Conservation (phyloP, 129 eudicot genomes). For the Flaveria linearis region DNA sequence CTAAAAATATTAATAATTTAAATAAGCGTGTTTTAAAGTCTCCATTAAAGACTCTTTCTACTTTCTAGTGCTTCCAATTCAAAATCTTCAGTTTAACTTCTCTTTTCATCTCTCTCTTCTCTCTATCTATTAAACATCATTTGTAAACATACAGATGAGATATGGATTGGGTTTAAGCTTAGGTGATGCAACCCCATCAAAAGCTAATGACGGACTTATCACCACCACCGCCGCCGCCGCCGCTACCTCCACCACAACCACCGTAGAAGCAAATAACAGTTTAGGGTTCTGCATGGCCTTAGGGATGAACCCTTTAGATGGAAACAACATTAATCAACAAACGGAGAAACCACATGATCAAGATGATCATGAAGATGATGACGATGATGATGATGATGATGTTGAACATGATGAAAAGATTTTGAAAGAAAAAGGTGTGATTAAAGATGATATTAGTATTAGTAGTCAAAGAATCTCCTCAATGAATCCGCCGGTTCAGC, state of each 20-base stretch:
- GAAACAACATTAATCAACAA: neutral
- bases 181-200: conserved; percentile 48
- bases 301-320: conserved; percentile 34
- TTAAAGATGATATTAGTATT: conserved; percentile 10
- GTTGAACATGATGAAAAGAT: conserved; percentile 19
- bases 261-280: conserved; percentile 7
- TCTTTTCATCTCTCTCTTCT: conserved; percentile 3
- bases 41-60: conserved; percentile 60
- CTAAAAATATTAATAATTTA: conserved; percentile 10
- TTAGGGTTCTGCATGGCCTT: conserved; percentile 63
- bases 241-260: neutral
- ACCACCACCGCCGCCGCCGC: neutral
- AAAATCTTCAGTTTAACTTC: conserved; percentile 26
- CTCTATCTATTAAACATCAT: conserved; percentile 13
- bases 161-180: conserved; percentile 79
- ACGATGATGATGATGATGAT: conserved; percentile 24
- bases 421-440: conserved; percentile 17
- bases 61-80: conserved; percentile 51
- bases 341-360: conserved; percentile 1
- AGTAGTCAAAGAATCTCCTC: conserved; percentile 2
- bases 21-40: conserved; percentile 51
- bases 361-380: conserved; percentile 29
- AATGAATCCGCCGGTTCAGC: conserved; percentile 50
- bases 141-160: conserved; percentile 24
- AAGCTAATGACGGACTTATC: neutral